These are phyloP conservation scores for Aureobasidium sp. DNA, from an alignment of 2,329 filamentous ascomycete genomes.

Conservation along the genomic window DNA sequence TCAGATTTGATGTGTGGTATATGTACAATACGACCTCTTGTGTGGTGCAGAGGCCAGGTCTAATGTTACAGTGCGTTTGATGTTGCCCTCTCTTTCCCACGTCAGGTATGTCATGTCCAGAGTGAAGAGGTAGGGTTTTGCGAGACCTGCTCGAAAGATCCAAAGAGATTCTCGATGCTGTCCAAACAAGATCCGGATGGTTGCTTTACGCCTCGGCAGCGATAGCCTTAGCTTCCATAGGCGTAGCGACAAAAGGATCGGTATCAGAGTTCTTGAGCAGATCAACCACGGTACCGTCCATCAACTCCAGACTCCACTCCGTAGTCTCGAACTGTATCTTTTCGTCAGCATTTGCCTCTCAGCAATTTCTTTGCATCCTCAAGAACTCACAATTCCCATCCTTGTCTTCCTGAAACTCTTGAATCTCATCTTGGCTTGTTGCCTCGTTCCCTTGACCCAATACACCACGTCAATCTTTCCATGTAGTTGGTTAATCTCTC, in stretches of 20 bases:
- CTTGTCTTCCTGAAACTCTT: conserved; percentile 63
- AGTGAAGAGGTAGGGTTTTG: not conserved
- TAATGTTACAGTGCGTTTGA: not conserved
- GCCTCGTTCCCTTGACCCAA: conserved; percentile 71
- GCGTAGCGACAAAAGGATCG: conserved; percentile 54
- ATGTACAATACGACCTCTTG: not conserved
- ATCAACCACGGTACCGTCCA: conserved; percentile 61
- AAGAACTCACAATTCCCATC: conserved; percentile 44
- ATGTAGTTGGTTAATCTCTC: conserved; percentile 85
- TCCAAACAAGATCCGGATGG: not conserved
- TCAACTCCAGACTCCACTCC: conserved; percentile 77
- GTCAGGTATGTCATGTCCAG: not conserved
- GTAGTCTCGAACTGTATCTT: conserved; percentile 66
- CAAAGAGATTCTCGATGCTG: no score
- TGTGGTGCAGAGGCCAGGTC: not conserved
- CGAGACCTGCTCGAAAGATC: not conserved
- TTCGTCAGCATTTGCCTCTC: conserved; percentile 16
- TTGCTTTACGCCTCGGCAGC: not conserved
- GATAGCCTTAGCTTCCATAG: conserved; percentile 14
- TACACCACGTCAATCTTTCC: conserved; percentile 84
- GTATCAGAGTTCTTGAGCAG: conserved; percentile 58
- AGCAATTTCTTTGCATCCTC: no score
- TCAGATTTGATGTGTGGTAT: not conserved
- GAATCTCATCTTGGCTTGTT: conserved; percentile 70
- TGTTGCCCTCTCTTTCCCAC: not conserved